Evolutionary conservation across 2,329 filamentous ascomycete genomes (phyloP), one percentile per base, ranked within the genome.

Genomic region (Colletotrichum phormii): DNA sequence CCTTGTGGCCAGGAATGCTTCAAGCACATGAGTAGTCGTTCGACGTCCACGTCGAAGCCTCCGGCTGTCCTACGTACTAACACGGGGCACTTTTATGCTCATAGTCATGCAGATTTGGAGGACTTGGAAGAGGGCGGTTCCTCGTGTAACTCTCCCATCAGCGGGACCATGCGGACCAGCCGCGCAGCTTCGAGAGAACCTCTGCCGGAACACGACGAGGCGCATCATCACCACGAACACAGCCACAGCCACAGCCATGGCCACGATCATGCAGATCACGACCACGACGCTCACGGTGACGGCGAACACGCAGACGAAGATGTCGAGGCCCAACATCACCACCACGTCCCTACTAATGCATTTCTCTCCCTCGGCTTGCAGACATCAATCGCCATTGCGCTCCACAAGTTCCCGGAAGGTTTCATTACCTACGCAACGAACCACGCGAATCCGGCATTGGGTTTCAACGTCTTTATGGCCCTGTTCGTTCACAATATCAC

Each of bases 401-500:
- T 99, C 1, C 97, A 99, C 86, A 99, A 99, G 81, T 93, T 98
- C 46, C 97, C 97, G 1, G 97, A 93, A 78, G 91, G 91, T 26
- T 93, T 93, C 80, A 92, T 99, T 77, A 98, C 96, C 1, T 99
- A 97, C 81, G 96, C 97, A 11, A 98, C 97, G 11, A 99, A 98
- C 82, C 97, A 99, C 80, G 96, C 95, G 13, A 98, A 95, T 80
- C 95, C 97, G 0, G 87, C 89, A 0, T 90, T 99, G 0, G 97
- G 97, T 24, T 91, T 98, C 82, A 93, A 94, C 64, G 95, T 99
- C 67, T 99, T 99, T 84, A 90, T 98, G 82, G 96, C 97, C 0
- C 89, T 99, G 8, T 98, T 98, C 80, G 96, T 99, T 72, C 97
- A 99, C 87, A 99, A 98, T 84, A 97, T 99, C 78, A 95, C 95